phyloP scores from a whole-genome alignment of 2,329 filamentous ascomycete genomes.

The Sporothrix pallida region DNA sequence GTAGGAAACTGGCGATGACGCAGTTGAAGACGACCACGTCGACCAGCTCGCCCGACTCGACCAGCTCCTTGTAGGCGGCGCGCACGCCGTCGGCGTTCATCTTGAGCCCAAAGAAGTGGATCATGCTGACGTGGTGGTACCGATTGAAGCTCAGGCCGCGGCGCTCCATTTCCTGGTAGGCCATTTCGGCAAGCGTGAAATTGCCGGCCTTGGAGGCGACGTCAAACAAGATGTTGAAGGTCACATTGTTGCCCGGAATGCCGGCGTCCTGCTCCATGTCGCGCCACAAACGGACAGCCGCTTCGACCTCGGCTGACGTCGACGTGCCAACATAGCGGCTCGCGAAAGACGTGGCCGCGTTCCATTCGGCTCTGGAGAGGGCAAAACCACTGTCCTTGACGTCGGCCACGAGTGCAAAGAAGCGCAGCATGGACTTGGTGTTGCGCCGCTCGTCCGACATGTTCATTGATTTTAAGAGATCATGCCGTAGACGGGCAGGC shows the following conservation, averaged over 20 bases:
- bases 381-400: constrained; percentile 75
- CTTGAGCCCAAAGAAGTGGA: constrained; percentile 81
- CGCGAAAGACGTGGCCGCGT: constrained; percentile 78
- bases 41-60: constrained; percentile 84
- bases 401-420: constrained; percentile 82
- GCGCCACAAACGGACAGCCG: constrained; percentile 78
- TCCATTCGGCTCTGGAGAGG: constrained; percentile 76
- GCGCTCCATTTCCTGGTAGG: constrained; percentile 78
- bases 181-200: constrained; percentile 80
- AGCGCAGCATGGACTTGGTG: constrained; percentile 73
- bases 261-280: constrained; percentile 82
- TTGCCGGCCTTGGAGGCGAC: constrained; percentile 85
- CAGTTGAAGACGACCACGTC: constrained; percentile 88
- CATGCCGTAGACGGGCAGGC: constrained; percentile 59
- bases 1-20: constrained; percentile 78
- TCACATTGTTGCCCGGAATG: constrained; percentile 72
- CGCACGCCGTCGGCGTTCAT: constrained; percentile 76
- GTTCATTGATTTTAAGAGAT: constrained; percentile 71
- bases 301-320: constrained; percentile 65
- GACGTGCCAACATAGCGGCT: constrained; percentile 70
- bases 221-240: constrained; percentile 93
- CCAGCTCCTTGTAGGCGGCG: constrained; percentile 78
- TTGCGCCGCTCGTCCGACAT: constrained; percentile 58
- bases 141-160: constrained; percentile 74
- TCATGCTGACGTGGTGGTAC: constrained; percentile 79